Percentiles rank a stretch among this genome's conserved stretches.
phyloP scores from a whole-genome alignment of 139 green algal genomes.

The Tetraselmis chui region DNA sequence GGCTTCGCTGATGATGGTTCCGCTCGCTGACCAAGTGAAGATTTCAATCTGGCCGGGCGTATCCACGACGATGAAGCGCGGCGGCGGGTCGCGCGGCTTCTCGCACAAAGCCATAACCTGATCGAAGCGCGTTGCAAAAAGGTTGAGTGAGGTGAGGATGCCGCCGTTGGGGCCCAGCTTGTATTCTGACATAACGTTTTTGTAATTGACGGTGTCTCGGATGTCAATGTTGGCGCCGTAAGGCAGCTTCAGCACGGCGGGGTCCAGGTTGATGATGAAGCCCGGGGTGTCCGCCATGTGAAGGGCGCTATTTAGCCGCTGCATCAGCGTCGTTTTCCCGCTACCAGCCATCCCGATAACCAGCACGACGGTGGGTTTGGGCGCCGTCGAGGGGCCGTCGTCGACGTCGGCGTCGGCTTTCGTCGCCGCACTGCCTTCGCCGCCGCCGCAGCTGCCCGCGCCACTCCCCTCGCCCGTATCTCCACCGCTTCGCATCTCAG shows the following conservation, averaged over 20 bases:
- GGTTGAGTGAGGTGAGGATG: constrained; percentile 95
- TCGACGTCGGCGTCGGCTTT: too few relatives aligned
- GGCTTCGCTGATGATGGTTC: constrained; percentile 88
- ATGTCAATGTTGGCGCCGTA: constrained; percentile 97
- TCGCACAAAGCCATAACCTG: constrained; percentile 76
- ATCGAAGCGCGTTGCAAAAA: constrained; percentile 97
- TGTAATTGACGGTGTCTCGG: constrained; percentile 96
- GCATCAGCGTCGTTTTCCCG: constrained; percentile 95
- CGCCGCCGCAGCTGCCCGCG: too few relatives aligned
- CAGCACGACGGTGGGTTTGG: constrained; percentile 41
- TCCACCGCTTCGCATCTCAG: too few relatives aligned
- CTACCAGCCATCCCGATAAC: constrained; percentile 85
- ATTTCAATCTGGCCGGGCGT: constrained; percentile 99
- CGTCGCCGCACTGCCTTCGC: too few relatives aligned
- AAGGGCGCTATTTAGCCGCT: constrained; percentile 77
- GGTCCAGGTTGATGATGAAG: constrained; percentile 98
- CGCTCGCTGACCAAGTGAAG: constrained; percentile 94
- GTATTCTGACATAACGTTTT: constrained; percentile 97
- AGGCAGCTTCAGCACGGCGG: constrained; percentile 77
- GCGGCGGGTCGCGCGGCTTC: constrained; percentile 66
- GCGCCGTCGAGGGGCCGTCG: constrained; percentile 8
- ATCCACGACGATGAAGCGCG: constrained; percentile 84
- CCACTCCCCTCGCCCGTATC: too few relatives aligned
- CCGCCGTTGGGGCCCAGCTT: constrained; percentile 91
- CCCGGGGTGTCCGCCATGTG: constrained; percentile 30